Conservation (phyloP, 805 yeast species). For the Maudiozyma bulderi region DNA sequence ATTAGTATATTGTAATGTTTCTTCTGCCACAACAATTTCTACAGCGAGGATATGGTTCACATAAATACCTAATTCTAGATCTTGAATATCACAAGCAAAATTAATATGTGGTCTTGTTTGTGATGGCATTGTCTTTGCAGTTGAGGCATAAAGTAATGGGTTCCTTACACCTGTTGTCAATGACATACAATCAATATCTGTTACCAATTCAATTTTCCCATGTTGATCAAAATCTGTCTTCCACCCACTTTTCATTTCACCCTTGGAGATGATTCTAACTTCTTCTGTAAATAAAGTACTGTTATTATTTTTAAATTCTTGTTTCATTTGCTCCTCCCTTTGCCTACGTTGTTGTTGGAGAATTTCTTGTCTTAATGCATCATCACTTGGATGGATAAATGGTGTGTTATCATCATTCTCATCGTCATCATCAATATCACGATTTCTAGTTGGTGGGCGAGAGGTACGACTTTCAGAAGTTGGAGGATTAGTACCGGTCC, state of each 20-base stretch:
- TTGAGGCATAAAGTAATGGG: conserved; percentile 37
- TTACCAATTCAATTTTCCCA: conserved; percentile 74
- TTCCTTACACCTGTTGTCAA: conserved; percentile 44
- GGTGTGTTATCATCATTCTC: conserved; percentile 18
- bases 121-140: conserved; percentile 25
- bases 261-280: conserved; percentile 59
- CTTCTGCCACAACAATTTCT: conserved; percentile 94
- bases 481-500: not conserved
- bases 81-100: conserved; percentile 72
- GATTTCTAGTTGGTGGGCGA: conserved; percentile 9
- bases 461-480: conserved; percentile 1
- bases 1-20: conserved; percentile 40
- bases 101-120: conserved; percentile 32
- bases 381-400: conserved; percentile 29
- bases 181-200: conserved; percentile 53
- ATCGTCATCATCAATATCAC: conserved; percentile 28
- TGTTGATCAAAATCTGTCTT: conserved; percentile 74
- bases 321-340: conserved; percentile 25
- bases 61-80: conserved; percentile 66
- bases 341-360: conserved; percentile 25
- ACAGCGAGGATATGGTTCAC: conserved; percentile 70
- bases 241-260: conserved; percentile 89
- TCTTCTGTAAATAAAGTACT: conserved; percentile 59
- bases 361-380: conserved; percentile 28
- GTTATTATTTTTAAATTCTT: conserved; percentile 29